Conservation (phyloP, 2,329 filamentous ascomycete species). For the Rugonectria rugulosa region DNA sequence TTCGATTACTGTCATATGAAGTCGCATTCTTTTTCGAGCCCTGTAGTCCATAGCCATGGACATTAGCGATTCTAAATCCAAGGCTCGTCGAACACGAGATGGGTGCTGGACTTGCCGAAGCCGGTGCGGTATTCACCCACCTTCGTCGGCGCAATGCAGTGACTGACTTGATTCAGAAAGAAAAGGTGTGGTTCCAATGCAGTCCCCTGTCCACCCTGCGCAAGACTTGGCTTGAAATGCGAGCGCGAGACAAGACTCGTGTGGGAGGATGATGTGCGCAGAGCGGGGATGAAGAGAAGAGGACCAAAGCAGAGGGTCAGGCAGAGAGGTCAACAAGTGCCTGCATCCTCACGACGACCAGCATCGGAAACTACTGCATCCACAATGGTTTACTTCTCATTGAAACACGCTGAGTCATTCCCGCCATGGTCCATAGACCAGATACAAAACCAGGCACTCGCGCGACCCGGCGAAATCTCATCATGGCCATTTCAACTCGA, state of each 20-base stretch:
- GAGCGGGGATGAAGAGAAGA: slow-evolving; percentile 24
- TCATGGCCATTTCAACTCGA: slow-evolving; percentile 25
- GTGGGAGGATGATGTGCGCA: slow-evolving; percentile 28
- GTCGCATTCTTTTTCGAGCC: too few relatives aligned
- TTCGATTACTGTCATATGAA: too few relatives aligned
- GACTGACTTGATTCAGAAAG: neutral
- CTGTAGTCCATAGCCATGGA: too few relatives aligned
- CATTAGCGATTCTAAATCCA: too few relatives aligned
- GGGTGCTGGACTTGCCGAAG: slow-evolving; percentile 4
- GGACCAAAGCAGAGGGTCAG: slow-evolving; percentile 7
- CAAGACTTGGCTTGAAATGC: slow-evolving; percentile 16
- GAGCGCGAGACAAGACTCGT: slow-evolving; percentile 21
- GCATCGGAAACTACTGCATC: too few relatives aligned
- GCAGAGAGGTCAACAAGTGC: too few relatives aligned
- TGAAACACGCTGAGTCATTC: neutral
- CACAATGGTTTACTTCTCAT: too few relatives aligned
- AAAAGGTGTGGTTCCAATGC: slow-evolving; percentile 21
- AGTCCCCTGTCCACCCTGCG: slow-evolving; percentile 22
- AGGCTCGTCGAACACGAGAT: neutral
- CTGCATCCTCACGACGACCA: too few relatives aligned
- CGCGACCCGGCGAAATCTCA: neutral
- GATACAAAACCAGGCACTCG: too few relatives aligned
- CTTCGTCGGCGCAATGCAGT: neutral
- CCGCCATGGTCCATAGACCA: neutral
- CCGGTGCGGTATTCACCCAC: neutral